These are phyloP conservation scores for Aspergillus transmontanensis DNA, from an alignment of 2,329 filamentous ascomycete species.

Conservation along the genomic window DNA sequence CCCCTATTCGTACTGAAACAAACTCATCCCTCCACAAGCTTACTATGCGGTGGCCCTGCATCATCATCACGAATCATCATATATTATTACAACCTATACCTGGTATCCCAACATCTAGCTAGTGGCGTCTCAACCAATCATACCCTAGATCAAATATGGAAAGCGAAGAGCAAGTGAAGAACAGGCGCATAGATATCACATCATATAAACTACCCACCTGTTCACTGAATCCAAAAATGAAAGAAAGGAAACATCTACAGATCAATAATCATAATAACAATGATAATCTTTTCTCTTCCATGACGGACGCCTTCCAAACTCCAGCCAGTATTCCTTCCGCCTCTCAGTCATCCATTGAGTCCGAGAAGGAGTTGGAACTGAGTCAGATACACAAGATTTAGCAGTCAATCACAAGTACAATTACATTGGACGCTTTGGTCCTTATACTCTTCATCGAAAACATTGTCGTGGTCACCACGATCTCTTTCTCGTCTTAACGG, in stretches of 20 bases:
- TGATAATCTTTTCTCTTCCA: neutral
- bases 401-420: constrained; percentile 7
- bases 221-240: neutral
- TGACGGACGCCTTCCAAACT: constrained; percentile 12
- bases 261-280: neutral
- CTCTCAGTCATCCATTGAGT: neutral
- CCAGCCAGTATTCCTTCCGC: constrained; percentile 1
- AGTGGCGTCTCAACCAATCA: neutral
- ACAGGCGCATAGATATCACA: neutral
- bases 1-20: neutral
- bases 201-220: neutral
- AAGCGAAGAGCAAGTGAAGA: neutral
- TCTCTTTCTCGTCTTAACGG: constrained; percentile 23
- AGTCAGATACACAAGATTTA: neutral
- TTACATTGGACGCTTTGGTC: constrained; percentile 8
- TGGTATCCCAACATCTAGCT: neutral
- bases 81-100: neutral
- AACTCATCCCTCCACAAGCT: neutral
- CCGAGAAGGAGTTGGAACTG: neutral
- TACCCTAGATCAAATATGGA: neutral
- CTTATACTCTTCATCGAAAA: neutral
- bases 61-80: neutral
- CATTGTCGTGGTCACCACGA: neutral
- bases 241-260: neutral
- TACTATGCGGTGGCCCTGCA: neutral